phyloP scores from a whole-genome alignment of 805 yeast genomes.

The Wickerhamiella bombiphila region DNA sequence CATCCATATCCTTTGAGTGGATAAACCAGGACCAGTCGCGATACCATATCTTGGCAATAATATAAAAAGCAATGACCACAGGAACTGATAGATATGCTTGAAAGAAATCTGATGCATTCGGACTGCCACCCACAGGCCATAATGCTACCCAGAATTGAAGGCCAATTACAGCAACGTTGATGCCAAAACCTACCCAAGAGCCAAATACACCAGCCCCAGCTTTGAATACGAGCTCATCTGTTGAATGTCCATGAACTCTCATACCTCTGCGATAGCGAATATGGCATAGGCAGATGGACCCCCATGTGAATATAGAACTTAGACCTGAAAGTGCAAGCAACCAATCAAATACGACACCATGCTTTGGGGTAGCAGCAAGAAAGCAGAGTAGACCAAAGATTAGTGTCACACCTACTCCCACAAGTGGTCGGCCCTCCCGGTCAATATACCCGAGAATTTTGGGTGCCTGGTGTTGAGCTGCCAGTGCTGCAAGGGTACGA shows the following conservation, averaged over 20 bases:
- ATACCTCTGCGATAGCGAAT: constrained; percentile 53
- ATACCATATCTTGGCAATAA: constrained; percentile 36
- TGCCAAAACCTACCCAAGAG: constrained; percentile 37
- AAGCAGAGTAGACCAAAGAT: constrained; percentile 43
- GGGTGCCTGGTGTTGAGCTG: constrained; percentile 54
- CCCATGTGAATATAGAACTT: constrained; percentile 71
- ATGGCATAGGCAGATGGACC: constrained; percentile 53
- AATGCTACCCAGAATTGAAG: constrained; percentile 58
- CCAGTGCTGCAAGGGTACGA: constrained; percentile 52
- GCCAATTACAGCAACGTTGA: constrained; percentile 38
- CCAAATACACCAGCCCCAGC: constrained; percentile 49
- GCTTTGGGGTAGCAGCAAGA: too few relatives aligned
- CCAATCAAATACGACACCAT: too few relatives aligned
- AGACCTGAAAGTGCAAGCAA: constrained; percentile 60
- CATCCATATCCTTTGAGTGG: constrained; percentile 36
- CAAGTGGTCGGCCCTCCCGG: constrained; percentile 62
- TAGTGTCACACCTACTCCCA: constrained; percentile 38
- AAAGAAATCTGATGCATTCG: constrained; percentile 33
- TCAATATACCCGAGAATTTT: constrained; percentile 52
- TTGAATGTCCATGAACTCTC: constrained; percentile 47
- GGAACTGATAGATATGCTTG: constrained; percentile 37
- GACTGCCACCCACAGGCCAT: constrained; percentile 32
- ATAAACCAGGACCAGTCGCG: constrained; percentile 21
- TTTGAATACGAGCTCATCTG: constrained; percentile 43
- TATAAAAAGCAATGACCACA: constrained; percentile 31